These are phyloP conservation scores for Chaetomium fimeti DNA, from an alignment of 495 filamentous ascomycete species.

Conservation along the genomic window DNA sequence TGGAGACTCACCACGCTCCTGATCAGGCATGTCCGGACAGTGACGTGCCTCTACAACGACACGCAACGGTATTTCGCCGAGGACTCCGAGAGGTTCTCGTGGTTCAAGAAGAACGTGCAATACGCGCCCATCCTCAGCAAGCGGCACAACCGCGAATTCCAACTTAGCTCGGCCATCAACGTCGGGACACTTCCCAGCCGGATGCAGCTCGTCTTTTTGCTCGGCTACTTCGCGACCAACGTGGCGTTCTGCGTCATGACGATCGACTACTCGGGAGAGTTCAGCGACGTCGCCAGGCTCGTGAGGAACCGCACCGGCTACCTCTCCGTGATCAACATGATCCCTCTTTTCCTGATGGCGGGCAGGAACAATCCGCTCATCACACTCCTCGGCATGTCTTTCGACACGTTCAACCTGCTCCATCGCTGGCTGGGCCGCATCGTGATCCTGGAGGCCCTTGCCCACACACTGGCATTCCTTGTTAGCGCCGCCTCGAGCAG, in stretches of 20 bases:
- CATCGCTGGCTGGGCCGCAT: slow-evolving; percentile 79
- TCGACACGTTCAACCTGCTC: slow-evolving; percentile 75
- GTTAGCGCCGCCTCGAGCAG: slow-evolving; percentile 30
- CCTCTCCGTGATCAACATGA: slow-evolving; percentile 77
- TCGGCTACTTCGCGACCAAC: slow-evolving; percentile 71
- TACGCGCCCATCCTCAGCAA: slow-evolving; percentile 80
- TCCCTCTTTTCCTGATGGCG: slow-evolving; percentile 57
- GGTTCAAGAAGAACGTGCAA: slow-evolving; percentile 76
- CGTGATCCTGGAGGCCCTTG: slow-evolving; percentile 61
- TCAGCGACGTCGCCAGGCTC: slow-evolving; percentile 35
- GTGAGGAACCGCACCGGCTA: slow-evolving; percentile 75
- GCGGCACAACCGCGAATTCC: slow-evolving; percentile 84
- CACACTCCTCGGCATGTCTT: slow-evolving; percentile 62
- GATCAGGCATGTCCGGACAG: slow-evolving; percentile 68
- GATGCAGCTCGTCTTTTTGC: slow-evolving; percentile 74
- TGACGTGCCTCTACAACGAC: slow-evolving; percentile 67
- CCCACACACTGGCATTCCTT: slow-evolving; percentile 57
- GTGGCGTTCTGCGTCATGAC: slow-evolving; percentile 74
- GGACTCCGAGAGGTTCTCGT: slow-evolving; percentile 54
- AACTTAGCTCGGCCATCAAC: slow-evolving; percentile 79
- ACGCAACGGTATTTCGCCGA: slow-evolving; percentile 56
- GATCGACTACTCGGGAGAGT: slow-evolving; percentile 60
- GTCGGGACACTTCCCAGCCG: slow-evolving; percentile 87
- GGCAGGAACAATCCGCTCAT: slow-evolving; percentile 62
- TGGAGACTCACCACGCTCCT: slow-evolving; percentile 55